Evolutionary conservation across 116 monocot genomes (phyloP).

Genomic region (Papilionanthe hybrid): DNA sequence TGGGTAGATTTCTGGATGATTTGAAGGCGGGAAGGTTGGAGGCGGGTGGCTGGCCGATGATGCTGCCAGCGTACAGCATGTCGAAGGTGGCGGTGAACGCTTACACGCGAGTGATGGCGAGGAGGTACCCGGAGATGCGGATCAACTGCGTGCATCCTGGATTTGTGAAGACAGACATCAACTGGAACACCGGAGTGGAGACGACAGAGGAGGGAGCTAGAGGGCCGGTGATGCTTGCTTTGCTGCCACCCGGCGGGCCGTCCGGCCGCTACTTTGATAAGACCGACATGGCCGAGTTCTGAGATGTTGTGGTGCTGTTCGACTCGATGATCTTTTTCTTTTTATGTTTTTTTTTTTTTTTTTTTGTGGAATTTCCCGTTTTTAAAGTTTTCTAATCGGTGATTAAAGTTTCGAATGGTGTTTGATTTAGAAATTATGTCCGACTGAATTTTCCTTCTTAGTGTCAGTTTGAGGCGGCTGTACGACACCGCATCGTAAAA

Average conservation of each 20-base stretch:
- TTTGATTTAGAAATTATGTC: too few species aligned
- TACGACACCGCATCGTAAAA: too few species aligned
- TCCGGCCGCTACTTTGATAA: slow-evolving; percentile 64
- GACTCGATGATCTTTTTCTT: too few species aligned
- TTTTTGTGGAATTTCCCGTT: too few species aligned
- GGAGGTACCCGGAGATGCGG: slow-evolving; percentile 38
- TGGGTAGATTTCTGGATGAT: slow-evolving; percentile 49
- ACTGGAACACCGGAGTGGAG: slow-evolving; percentile 50
- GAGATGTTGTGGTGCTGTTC: not conserved
- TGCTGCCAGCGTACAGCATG: slow-evolving; percentile 67
- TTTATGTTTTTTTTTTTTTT: too few species aligned
- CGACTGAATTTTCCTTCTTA: too few species aligned
- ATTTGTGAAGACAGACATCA: slow-evolving; percentile 59
- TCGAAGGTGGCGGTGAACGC: slow-evolving; percentile 68
- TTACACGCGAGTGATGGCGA: slow-evolving; percentile 70
- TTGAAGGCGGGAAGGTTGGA: slow-evolving; percentile 43
- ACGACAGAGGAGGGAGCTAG: slow-evolving; percentile 39
- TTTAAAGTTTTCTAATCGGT: too few species aligned
- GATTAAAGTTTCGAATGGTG: too few species aligned
- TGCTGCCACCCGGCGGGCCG: slow-evolving; percentile 41
- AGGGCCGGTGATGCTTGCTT: slow-evolving; percentile 53
- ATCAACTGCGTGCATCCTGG: slow-evolving; percentile 84
- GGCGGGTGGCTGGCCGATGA: slow-evolving; percentile 42
- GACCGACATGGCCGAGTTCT: slow-evolving; percentile 30
- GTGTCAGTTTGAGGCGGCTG: too few species aligned